A percentile compares a stretch with the other conserved stretches of the same genome.
Evolutionary conservation across 2,329 filamentous ascomycete species (phyloP).

Genomic region (Sporothrix brasiliensis): DNA sequence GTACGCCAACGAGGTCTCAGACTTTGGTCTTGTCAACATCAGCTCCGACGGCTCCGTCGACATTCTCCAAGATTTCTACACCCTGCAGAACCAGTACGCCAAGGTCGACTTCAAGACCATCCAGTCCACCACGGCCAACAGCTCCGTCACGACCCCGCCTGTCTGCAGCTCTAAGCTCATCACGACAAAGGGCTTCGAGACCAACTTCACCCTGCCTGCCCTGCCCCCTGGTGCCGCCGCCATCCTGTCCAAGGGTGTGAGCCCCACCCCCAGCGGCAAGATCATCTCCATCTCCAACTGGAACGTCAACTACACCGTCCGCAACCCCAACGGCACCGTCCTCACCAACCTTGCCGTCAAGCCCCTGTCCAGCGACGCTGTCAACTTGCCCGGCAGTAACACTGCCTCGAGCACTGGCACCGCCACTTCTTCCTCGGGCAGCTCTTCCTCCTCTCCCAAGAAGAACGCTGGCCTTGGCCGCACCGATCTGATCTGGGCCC

Average conservation of each 20-base stretch:
- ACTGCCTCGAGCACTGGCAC: conserved; percentile 31
- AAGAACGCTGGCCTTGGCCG: conserved; percentile 37
- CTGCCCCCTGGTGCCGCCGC: conserved; percentile 68
- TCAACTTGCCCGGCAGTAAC: conserved; percentile 53
- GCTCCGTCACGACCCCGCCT: conserved; percentile 56
- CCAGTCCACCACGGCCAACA: conserved; percentile 62
- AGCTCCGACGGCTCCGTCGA: conserved; percentile 59
- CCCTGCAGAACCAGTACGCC: conserved; percentile 73
- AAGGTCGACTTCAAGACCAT: conserved; percentile 72
- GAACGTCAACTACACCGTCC: conserved; percentile 59
- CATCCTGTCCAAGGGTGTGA: conserved; percentile 77
- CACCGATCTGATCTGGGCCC: conserved; percentile 29
- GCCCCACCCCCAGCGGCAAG: conserved; percentile 64
- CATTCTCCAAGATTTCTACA: conserved; percentile 68
- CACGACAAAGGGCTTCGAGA: conserved; percentile 65
- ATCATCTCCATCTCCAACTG: conserved; percentile 63
- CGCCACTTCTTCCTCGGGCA: conserved; percentile 19
- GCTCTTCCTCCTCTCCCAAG: conserved; percentile 24
- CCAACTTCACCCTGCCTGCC: conserved; percentile 75
- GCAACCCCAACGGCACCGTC: conserved; percentile 66
- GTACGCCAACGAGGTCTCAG: conserved; percentile 70
- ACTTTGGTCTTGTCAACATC: conserved; percentile 67
- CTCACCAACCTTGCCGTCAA: conserved; percentile 54
- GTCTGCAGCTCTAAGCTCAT: conserved; percentile 70
- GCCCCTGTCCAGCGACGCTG: conserved; percentile 49